A percentile compares a stretch with the other conserved stretches of the same genome.
Conservation (phyloP, 495 filamentous ascomycete genomes). For the Monascus purpureus region DNA sequence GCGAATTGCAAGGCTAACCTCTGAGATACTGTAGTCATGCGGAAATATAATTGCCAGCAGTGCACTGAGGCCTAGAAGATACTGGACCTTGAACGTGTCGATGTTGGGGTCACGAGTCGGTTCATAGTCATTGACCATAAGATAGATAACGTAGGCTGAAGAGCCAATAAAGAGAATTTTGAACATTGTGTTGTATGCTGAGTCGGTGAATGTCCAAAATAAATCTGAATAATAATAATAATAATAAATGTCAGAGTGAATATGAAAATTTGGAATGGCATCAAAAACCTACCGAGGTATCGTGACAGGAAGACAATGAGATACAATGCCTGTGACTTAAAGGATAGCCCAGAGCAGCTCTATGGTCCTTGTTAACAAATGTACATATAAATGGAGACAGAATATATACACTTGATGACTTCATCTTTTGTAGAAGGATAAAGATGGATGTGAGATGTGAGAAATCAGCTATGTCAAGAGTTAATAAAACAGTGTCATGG, state of each 20-base stretch:
- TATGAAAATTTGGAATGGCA: no score
- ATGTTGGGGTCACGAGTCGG: slow-evolving; percentile 90
- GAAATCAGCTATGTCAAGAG: slow-evolving; percentile 54
- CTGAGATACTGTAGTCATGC: slow-evolving; percentile 54
- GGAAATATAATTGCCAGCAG: slow-evolving; percentile 74
- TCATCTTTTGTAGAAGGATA: slow-evolving; percentile 93
- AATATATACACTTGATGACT: slow-evolving; percentile 59
- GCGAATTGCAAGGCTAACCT: slow-evolving; percentile 27
- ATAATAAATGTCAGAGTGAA: no score
- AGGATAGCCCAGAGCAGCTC: slow-evolving; percentile 94
- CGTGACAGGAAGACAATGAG: slow-evolving; percentile 83
- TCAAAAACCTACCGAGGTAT: slow-evolving; percentile 56
- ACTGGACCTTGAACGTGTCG: slow-evolving; percentile 93
- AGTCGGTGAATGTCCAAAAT: slow-evolving; percentile 69
- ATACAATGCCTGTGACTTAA: slow-evolving; percentile 94
- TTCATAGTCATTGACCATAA: slow-evolving; percentile 92
- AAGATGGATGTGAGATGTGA: slow-evolving; percentile 91
- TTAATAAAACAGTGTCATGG: slow-evolving; percentile 5
- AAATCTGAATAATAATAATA: slow-evolving; percentile 59
- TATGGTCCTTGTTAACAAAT: slow-evolving; percentile 18
- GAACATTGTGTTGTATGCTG: slow-evolving; percentile 81
- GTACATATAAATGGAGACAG: background rate
- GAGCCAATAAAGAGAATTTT: slow-evolving; percentile 88
- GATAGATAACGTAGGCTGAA: slow-evolving; percentile 86
- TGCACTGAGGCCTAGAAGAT: slow-evolving; percentile 67